Conservation (phyloP, 2,329 filamentous ascomycete species). For the Fusarium sp. region DNA sequence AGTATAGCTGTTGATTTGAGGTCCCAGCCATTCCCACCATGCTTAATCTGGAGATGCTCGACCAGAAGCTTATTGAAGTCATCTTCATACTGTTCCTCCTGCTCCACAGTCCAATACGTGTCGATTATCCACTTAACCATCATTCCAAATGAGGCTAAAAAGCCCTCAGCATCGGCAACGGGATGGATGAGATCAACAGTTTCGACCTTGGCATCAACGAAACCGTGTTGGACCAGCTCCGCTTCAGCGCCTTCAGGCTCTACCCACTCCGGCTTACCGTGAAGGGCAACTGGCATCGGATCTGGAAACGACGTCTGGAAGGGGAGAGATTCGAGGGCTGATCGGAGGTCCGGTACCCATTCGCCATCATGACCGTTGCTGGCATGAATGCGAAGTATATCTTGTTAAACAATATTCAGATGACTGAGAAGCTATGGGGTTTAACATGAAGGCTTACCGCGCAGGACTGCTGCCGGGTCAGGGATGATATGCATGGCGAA, state of each 20-base stretch:
- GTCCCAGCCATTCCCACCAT: not conserved
- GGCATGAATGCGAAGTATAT: rapidly evolving
- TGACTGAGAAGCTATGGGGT: rapidly evolving
- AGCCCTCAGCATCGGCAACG: not conserved
- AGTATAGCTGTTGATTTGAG: not conserved
- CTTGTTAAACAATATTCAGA: not conserved
- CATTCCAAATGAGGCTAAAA: not conserved
- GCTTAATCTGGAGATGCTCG: not conserved
- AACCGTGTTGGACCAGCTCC: not conserved
- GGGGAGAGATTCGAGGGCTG: not conserved
- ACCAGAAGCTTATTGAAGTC: not conserved
- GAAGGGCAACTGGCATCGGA: not conserved
- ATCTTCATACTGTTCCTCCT: not conserved
- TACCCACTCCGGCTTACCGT: not conserved
- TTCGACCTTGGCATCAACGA: rapidly evolving
- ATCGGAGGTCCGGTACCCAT: not conserved
- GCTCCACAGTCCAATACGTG: not conserved
- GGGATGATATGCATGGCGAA: not conserved
- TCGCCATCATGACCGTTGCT: not conserved
- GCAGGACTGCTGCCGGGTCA: not conserved
- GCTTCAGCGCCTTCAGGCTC: rapidly evolving
- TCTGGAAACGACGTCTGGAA: not conserved
- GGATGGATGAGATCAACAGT: not conserved
- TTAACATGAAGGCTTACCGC: rapidly evolving
- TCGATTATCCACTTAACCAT: not conserved